Evolutionary conservation across 305 asterid genomes (phyloP).

Genomic region (Petunia hybrid): DNA sequence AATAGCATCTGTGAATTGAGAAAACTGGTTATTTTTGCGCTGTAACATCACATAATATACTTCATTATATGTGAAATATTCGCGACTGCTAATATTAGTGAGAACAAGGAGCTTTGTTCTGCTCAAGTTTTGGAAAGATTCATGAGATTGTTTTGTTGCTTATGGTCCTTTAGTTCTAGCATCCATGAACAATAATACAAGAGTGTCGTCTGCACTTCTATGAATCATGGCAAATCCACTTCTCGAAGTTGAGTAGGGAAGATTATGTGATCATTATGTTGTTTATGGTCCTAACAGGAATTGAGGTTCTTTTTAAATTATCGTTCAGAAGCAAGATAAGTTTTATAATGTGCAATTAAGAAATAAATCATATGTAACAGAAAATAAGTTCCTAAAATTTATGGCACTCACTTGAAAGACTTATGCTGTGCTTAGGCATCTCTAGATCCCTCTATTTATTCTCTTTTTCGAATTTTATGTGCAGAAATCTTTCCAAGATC

Average conservation of each 20-base stretch:
- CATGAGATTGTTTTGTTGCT: neutral
- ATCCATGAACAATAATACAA: constrained; percentile 14
- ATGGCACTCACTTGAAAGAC: neutral
- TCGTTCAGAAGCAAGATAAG: neutral
- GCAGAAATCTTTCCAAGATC: constrained; percentile 97
- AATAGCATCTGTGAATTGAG: neutral
- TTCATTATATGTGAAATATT: constrained; percentile 18
- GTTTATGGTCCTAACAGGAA: too few species aligned
- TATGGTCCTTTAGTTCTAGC: neutral
- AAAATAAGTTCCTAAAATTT: too few species aligned
- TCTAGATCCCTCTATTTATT: constrained; percentile 23
- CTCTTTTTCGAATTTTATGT: constrained; percentile 36
- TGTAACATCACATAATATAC: neutral
- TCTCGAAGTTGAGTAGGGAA: too few species aligned
- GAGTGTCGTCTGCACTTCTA: neutral
- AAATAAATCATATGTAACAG: neutral
- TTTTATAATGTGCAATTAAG: neutral
- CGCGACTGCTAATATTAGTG: neutral
- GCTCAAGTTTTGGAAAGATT: constrained; percentile 16
- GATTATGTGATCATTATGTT: too few species aligned
- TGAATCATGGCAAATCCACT: too few species aligned
- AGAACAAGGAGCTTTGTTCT: neutral
- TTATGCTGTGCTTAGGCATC: neutral
- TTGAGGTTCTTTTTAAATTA: too few species aligned
- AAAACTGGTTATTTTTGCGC: neutral